These are phyloP conservation scores for Hanseniaspora jakobsenii DNA, from an alignment of 805 yeast species.

Conservation along the genomic window DNA sequence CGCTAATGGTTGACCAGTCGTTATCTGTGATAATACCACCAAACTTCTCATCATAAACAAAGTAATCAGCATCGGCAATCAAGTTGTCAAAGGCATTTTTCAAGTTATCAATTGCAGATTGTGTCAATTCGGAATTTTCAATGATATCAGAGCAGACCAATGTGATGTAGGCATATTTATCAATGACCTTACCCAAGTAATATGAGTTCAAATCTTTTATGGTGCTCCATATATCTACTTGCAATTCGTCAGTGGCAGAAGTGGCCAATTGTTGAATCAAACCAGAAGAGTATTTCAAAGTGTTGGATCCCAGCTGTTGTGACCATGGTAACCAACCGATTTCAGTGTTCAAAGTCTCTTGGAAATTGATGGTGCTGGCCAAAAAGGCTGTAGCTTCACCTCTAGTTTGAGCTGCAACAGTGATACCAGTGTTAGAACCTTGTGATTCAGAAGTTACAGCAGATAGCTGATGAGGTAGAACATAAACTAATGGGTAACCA, in stretches of 20 bases:
- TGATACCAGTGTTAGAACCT: conserved; percentile 32
- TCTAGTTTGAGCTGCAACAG: conserved; percentile 37
- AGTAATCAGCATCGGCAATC: conserved; percentile 26
- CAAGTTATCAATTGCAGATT: conserved; percentile 28
- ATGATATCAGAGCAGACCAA: conserved; percentile 40
- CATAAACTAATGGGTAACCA: conserved; percentile 38
- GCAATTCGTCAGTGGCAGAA: conserved; percentile 37
- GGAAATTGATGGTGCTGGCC: conserved; percentile 30
- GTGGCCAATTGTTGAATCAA: conserved; percentile 35
- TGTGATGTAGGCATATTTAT: conserved; percentile 46
- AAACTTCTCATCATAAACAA: conserved; percentile 44
- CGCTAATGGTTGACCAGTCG: conserved; percentile 31
- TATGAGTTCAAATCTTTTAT: conserved; percentile 36
- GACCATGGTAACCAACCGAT: conserved; percentile 38
- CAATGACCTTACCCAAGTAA: conserved; percentile 42
- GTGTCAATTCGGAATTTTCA: conserved; percentile 32
- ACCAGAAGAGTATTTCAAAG: conserved; percentile 32
- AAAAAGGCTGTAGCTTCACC: conserved; percentile 40
- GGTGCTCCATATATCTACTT: conserved; percentile 35
- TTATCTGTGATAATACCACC: conserved; percentile 45
- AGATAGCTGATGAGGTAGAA: conserved; percentile 42
- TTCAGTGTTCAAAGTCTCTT: conserved; percentile 32
- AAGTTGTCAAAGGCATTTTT: conserved; percentile 33
- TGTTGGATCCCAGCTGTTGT: conserved; percentile 23
- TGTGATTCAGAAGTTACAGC: conserved; percentile 28